A percentile compares a stretch with the other conserved stretches of the same genome.
phyloP scores from a whole-genome alignment of 2,329 filamentous ascomycete genomes.

The Microsporum audouinii region DNA sequence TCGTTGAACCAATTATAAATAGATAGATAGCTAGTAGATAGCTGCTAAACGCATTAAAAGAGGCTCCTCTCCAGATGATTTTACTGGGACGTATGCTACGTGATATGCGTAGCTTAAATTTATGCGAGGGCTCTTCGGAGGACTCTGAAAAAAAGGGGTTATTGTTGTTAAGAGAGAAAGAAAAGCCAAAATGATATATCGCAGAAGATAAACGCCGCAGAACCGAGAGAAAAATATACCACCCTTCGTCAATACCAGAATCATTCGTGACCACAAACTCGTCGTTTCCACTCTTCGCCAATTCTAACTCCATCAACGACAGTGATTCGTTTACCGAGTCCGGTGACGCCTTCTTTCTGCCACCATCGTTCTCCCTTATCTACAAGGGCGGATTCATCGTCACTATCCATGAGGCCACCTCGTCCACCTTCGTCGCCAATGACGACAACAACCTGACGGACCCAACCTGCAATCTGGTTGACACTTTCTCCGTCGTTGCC shows the following conservation, averaged over 20 bases:
- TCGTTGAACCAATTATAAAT: not conserved
- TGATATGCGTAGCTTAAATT: not conserved
- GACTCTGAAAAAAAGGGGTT: not conserved
- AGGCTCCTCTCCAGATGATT: not conserved
- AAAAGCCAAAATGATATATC: not conserved
- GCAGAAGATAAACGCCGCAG: constrained; percentile 5
- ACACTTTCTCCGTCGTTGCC: constrained; percentile 64
- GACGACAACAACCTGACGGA: constrained; percentile 50
- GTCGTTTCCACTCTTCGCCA: constrained; percentile 74
- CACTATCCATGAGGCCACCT: constrained; percentile 71
- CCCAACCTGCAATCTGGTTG: constrained; percentile 53
- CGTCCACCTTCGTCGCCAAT: constrained; percentile 48
- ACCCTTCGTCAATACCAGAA: not conserved
- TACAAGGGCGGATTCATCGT: constrained; percentile 41
- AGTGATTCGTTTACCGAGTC: constrained; percentile 74
- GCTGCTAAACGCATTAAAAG: not conserved
- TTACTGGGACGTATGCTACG: not conserved
- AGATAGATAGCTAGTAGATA: not conserved
- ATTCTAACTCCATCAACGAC: constrained; percentile 74
- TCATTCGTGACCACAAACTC: constrained; percentile 56
- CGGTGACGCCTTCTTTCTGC: constrained; percentile 66
- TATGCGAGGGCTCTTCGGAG: not conserved
- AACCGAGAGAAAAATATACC: not conserved
- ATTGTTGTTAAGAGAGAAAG: not conserved
- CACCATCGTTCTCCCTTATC: constrained; percentile 39